Percentiles rank a stretch among this genome's conserved stretches.
Evolutionary conservation across 345 rosid genomes (phyloP).

Genomic region (Moricandia arvensis): DNA sequence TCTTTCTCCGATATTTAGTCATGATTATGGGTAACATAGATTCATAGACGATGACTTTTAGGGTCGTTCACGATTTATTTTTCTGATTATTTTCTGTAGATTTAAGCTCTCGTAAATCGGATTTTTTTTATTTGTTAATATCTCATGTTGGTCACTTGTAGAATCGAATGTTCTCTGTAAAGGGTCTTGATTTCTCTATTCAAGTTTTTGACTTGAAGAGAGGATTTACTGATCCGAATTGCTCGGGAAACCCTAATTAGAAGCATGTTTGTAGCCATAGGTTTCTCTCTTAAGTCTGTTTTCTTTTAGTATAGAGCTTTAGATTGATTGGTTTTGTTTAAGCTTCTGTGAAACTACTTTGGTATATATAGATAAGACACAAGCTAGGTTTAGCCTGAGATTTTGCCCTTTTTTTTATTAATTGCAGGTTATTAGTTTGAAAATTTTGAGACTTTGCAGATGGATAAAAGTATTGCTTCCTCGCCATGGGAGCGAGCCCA

Average conservation of each 20-base stretch:
- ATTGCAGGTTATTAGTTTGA: constrained; percentile 38
- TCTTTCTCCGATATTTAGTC: neutral
- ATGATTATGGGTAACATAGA: neutral
- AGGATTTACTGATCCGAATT: neutral
- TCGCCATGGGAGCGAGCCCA: constrained; percentile 74
- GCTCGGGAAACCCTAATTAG: neutral
- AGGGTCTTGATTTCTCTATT: neutral
- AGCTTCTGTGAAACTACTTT: neutral
- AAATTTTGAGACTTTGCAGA: constrained; percentile 52
- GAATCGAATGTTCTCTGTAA: constrained; percentile 2
- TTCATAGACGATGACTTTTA: neutral
- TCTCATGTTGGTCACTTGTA: neutral
- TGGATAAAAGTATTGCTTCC: constrained; percentile 78
- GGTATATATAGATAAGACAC: neutral
- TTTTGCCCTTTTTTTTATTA: neutral
- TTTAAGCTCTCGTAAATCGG: constrained; percentile 3
- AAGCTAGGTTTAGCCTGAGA: constrained; percentile 2
- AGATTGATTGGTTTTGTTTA: neutral
- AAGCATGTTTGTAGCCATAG: too few species aligned
- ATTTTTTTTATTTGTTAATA: neutral
- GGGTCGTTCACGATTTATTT: constrained; percentile 6
- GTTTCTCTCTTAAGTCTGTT: too few species aligned
- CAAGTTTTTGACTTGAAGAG: constrained; percentile 20
- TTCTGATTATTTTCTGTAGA: neutral
- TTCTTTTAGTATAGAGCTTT: neutral